A percentile compares a stretch with the other conserved stretches of the same genome.
Evolutionary conservation across 768 basidiomycete genomes (phyloP).

Genomic region (Boletellus sp.): DNA sequence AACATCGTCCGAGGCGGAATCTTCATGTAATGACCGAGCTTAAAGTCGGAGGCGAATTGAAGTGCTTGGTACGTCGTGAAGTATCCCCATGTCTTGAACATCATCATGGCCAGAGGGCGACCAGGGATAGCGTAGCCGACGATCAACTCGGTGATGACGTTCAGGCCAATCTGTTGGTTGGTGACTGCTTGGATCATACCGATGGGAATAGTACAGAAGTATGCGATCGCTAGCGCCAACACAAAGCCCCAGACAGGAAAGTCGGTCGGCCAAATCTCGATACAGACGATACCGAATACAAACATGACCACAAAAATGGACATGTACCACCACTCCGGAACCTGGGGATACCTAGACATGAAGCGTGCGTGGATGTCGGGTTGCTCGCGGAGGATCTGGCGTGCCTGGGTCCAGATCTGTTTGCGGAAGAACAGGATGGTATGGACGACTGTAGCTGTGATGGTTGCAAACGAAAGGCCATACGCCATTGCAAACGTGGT

Average conservation of each 20-base stretch:
- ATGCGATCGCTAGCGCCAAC: constrained; percentile 40
- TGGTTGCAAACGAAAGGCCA: constrained; percentile 41
- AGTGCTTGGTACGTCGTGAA: constrained; percentile 63
- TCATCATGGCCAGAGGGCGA: constrained; percentile 74
- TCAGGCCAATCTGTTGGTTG: constrained; percentile 69
- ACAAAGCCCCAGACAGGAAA: constrained; percentile 44
- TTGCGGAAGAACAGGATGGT: constrained; percentile 53
- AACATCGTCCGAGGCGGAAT: constrained; percentile 67
- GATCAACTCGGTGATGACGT: constrained; percentile 50
- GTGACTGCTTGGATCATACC: constrained; percentile 56
- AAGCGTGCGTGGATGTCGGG: constrained; percentile 60
- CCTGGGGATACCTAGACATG: constrained; percentile 54
- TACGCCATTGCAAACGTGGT: constrained; percentile 57
- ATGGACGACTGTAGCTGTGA: constrained; percentile 40
- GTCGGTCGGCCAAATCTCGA: constrained; percentile 61
- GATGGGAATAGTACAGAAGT: constrained; percentile 71
- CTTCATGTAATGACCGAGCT: constrained; percentile 75
- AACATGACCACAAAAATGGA: constrained; percentile 46
- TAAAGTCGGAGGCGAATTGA: constrained; percentile 67
- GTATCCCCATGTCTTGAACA: constrained; percentile 76
- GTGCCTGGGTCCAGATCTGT: constrained; percentile 51
- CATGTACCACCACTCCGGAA: constrained; percentile 62
- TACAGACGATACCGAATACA: constrained; percentile 56
- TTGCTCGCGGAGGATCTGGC: constrained; percentile 48
- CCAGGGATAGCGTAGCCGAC: constrained; percentile 57